Evolutionary conservation across 768 basidiomycete species (phyloP).

Genomic region (Russula brevipes): DNA sequence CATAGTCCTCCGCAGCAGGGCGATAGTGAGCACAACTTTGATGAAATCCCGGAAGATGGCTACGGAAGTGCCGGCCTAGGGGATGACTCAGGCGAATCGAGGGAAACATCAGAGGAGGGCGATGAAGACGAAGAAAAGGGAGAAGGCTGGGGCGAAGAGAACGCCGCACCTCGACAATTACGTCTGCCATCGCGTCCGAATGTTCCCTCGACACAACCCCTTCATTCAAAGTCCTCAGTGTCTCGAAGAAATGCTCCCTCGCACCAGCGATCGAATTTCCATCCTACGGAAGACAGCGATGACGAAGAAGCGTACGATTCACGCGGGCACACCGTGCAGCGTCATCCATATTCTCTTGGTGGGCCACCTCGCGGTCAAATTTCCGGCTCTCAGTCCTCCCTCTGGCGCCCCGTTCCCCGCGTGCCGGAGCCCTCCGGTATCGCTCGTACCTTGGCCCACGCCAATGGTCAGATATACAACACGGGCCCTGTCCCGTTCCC

Average conservation of each 20-base stretch:
- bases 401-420: background rate
- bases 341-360: constrained; percentile 1
- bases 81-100: background rate
- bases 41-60: constrained; percentile 1
- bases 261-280: constrained; percentile 10
- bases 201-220: background rate
- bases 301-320: constrained; percentile 5
- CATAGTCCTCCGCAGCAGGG: constrained; percentile 2
- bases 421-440: constrained; percentile 1
- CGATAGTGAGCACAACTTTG: background rate
- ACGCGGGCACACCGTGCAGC: background rate
- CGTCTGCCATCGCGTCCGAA: constrained; percentile 8
- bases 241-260: constrained; percentile 3
- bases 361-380: constrained; percentile 10
- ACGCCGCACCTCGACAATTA: constrained; percentile 5
- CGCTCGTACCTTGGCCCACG: constrained; percentile 5
- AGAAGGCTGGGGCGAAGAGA: constrained; percentile 3
- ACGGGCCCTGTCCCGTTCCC: constrained; percentile 34
- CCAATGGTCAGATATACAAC: constrained; percentile 38
- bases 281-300: background rate
- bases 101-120: background rate
- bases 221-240: constrained; percentile 7
- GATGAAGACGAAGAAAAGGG: constrained; percentile 3
- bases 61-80: background rate
- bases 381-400: constrained; percentile 1